Evolutionary conservation across 1,284 basidiomycete genomes (phyloP).

Genomic region (Papiliotrema laurentii): DNA sequence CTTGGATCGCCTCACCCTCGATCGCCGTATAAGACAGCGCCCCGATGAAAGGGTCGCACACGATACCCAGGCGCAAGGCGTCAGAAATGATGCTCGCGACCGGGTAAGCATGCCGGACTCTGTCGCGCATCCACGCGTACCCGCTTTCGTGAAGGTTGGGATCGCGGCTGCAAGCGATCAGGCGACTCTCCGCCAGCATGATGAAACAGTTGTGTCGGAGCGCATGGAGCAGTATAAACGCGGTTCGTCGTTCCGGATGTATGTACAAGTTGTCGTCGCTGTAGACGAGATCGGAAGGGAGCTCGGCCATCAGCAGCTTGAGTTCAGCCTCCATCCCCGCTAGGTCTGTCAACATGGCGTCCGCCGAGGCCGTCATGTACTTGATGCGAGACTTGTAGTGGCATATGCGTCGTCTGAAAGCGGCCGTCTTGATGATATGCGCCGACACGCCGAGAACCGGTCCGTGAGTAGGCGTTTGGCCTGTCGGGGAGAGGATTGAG

Average conservation of each 20-base stretch:
- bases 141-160: constrained; percentile 2
- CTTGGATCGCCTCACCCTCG: constrained; percentile 11
- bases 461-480: neutral
- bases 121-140: constrained; percentile 1
- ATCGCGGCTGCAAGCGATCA: constrained; percentile 6
- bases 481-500: neutral
- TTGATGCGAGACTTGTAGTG: constrained; percentile 7
- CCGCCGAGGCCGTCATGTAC: neutral
- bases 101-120: constrained; percentile 10
- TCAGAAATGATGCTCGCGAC: constrained; percentile 10
- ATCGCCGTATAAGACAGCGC: constrained; percentile 11
- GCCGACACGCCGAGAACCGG: constrained; percentile 3
- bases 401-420: constrained; percentile 4
- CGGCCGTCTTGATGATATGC: constrained; percentile 5
- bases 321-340: constrained; percentile 1
- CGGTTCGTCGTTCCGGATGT: neutral
- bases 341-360: neutral
- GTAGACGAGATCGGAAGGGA: constrained; percentile 7
- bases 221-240: constrained; percentile 9
- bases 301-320: neutral
- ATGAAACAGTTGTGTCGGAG: constrained; percentile 19
- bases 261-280: constrained; percentile 5
- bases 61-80: constrained; percentile 4
- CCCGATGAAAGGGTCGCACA: constrained; percentile 10
- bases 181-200: constrained; percentile 10